phyloP scores from a whole-genome alignment of 2,329 filamentous ascomycete genomes.

The Didymella sp. region DNA sequence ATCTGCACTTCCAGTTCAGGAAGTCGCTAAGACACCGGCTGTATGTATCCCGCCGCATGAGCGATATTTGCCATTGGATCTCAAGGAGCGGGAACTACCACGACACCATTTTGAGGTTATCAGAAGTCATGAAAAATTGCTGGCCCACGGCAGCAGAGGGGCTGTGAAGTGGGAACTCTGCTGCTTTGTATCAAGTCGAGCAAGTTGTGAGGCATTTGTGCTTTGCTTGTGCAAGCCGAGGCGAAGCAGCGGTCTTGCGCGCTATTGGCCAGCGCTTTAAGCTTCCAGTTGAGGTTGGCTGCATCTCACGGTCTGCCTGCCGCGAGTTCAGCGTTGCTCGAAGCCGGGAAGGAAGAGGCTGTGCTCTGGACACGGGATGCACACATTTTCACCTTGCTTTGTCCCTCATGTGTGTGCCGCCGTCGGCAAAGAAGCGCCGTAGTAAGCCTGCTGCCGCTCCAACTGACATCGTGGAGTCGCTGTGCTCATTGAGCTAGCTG shows the following conservation, averaged over 20 bases:
- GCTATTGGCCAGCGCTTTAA: slow-evolving; percentile 9
- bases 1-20: slow-evolving; percentile 9
- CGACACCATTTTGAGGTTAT: slow-evolving; percentile 3
- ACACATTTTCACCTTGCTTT: slow-evolving; percentile 3
- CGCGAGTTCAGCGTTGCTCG: background rate
- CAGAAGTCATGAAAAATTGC: background rate
- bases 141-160: background rate
- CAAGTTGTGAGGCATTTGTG: slow-evolving; percentile 8
- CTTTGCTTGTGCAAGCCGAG: background rate
- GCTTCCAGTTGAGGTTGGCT: slow-evolving; percentile 14
- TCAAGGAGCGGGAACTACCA: slow-evolving; percentile 3
- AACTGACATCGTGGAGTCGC: slow-evolving; percentile 1
- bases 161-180: slow-evolving; percentile 13
- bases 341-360: slow-evolving; percentile 14
- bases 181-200: slow-evolving; percentile 10
- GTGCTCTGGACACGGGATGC: slow-evolving; percentile 16
- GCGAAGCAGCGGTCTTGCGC: slow-evolving; percentile 14
- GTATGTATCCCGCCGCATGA: slow-evolving; percentile 10
- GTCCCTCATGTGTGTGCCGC: background rate
- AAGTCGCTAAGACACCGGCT: slow-evolving; percentile 13
- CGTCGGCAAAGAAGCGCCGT: background rate
- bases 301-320: slow-evolving; percentile 6
- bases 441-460: background rate
- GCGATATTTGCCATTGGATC: slow-evolving; percentile 16
- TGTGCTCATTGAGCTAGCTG: slow-evolving; percentile 10